A percentile compares a stretch with the other conserved stretches of the same genome.
Conservation (phyloP, 345 rosid species). For the Trapa incisa region DNA sequence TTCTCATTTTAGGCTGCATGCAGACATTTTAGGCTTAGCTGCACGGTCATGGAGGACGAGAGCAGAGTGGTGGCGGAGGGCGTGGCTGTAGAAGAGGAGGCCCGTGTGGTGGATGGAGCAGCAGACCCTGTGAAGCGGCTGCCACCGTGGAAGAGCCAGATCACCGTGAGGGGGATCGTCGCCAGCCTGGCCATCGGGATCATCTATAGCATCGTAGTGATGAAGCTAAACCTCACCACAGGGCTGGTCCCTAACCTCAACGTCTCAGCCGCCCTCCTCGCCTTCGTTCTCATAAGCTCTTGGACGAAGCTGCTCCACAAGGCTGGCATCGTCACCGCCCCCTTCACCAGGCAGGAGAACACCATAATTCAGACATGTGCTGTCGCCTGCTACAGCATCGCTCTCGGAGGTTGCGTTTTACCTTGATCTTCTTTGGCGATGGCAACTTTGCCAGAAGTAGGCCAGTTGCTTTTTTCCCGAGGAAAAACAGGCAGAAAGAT, state of each 20-base stretch:
- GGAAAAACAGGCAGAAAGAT: too few species aligned
- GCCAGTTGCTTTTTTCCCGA: too few species aligned
- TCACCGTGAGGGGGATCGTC: conserved; percentile 59
- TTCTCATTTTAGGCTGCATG: background rate
- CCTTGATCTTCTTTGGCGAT: too few species aligned
- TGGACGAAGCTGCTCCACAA: conserved; percentile 75
- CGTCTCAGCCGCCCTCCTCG: conserved; percentile 88
- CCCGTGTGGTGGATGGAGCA: conserved; percentile 11
- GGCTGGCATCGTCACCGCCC: conserved; percentile 55
- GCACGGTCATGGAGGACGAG: conserved; percentile 2
- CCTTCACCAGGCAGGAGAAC: conserved; percentile 89
- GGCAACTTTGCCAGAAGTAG: too few species aligned
- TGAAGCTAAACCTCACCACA: conserved; percentile 81
- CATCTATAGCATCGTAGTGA: conserved; percentile 77
- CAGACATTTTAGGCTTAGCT: background rate
- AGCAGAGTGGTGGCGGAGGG: conserved; percentile 1
- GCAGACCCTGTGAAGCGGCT: conserved; percentile 29
- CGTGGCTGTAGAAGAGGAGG: conserved; percentile 11
- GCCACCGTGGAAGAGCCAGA: conserved; percentile 74
- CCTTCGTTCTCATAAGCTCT: conserved; percentile 53
- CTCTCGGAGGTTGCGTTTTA: conserved; percentile 53
- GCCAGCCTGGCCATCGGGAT: conserved; percentile 61
- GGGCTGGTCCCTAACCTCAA: conserved; percentile 93
- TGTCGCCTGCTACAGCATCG: conserved; percentile 85
- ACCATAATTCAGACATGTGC: conserved; percentile 88